Evolutionary conservation across 805 yeast genomes (phyloP).

Genomic region (Metschnikowia gelsemii): DNA sequence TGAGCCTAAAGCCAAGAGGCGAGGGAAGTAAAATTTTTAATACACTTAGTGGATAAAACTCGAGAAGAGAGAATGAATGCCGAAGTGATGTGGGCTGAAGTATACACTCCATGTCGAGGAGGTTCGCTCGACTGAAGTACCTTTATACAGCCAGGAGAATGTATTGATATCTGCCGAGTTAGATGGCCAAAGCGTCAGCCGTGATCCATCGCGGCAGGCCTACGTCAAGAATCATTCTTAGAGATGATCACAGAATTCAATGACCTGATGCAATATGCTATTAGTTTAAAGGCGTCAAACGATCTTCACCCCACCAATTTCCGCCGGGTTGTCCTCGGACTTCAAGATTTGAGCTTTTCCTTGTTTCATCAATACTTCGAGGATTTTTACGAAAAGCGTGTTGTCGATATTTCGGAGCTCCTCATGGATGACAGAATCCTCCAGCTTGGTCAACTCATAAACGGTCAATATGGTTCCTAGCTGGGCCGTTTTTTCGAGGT

Average conservation of each 20-base stretch:
- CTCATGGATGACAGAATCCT: conserved; percentile 53
- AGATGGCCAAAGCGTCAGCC: conserved; percentile 9
- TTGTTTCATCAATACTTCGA: conserved; percentile 59
- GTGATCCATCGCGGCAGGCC: conserved; percentile 11
- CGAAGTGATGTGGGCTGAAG: conserved; percentile 10
- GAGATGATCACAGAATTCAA: neutral
- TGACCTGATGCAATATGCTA: neutral
- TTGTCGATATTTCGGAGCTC: conserved; percentile 66
- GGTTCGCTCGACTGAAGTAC: conserved; percentile 3
- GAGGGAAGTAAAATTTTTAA: too few relatives aligned
- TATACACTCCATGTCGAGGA: conserved; percentile 7
- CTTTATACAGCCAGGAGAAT: conserved; percentile 6
- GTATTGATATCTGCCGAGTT: conserved; percentile 9
- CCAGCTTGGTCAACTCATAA: conserved; percentile 65
- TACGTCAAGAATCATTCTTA: neutral
- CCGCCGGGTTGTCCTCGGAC: conserved; percentile 54
- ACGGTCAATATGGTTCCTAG: conserved; percentile 73
- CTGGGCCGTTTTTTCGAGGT: conserved; percentile 71
- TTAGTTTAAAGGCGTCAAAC: conserved; percentile 32
- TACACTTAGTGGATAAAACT: too few relatives aligned
- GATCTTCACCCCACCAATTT: conserved; percentile 76
- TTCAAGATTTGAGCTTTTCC: conserved; percentile 74
- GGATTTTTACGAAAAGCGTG: conserved; percentile 49
- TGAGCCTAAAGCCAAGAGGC: too few relatives aligned
- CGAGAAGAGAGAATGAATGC: too few relatives aligned